Conservation (phyloP, 805 yeast genomes). For the Helenozyma rhizophorensis region DNA sequence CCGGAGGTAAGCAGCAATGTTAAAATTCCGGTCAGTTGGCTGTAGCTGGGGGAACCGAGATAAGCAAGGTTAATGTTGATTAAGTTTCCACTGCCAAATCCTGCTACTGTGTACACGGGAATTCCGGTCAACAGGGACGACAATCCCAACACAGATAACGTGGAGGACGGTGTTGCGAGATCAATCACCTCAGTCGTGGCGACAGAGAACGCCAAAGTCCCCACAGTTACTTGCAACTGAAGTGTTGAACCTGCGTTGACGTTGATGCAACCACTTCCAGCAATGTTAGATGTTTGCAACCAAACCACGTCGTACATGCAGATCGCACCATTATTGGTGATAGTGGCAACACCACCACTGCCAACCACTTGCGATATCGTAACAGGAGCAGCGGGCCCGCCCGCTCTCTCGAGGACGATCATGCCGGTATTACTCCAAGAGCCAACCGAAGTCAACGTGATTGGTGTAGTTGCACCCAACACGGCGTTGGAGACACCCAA, state of each 20-base stretch:
- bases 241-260: not conserved
- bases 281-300: constrained; percentile 17
- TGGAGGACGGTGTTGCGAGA: not conserved
- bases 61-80: not conserved
- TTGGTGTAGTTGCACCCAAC: constrained; percentile 9
- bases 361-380: not conserved
- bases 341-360: constrained; percentile 1
- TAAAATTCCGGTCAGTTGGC: constrained; percentile 6
- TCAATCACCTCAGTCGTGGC: not conserved
- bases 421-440: constrained; percentile 1
- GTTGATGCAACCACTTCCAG: constrained; percentile 23
- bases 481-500: constrained; percentile 16
- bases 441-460: not conserved
- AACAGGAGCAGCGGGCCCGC: not conserved
- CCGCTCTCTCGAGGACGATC: constrained; percentile 1
- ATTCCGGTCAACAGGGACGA: not conserved
- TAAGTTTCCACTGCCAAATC: constrained; percentile 1
- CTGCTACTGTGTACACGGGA: constrained; percentile 1
- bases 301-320: constrained; percentile 23
- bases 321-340: constrained; percentile 24
- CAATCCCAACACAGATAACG: constrained; percentile 1
- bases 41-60: constrained; percentile 1
- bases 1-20: not conserved
- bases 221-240: constrained; percentile 1
- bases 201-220: constrained; percentile 1